Evolutionary conservation across 192 early-diverging fungal genomes (phyloP).

Genomic region (Coemansia biformis): DNA sequence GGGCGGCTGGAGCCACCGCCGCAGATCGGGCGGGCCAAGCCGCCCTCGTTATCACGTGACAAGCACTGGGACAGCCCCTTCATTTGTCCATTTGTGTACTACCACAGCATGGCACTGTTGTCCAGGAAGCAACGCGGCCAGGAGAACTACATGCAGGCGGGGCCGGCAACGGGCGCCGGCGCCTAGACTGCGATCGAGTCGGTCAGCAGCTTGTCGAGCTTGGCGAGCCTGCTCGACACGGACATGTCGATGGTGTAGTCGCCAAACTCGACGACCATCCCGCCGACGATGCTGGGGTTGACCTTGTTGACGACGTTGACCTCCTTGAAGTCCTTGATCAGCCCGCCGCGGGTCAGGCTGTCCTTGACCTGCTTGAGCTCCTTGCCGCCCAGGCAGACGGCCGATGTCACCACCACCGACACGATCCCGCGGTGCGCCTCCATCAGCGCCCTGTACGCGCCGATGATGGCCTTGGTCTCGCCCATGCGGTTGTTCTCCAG

Average conservation of each 20-base stretch:
- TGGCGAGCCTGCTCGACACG: conserved; percentile 87
- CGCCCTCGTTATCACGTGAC: too few relatives aligned
- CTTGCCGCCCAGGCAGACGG: conserved; percentile 69
- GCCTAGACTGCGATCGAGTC: conserved; percentile 48
- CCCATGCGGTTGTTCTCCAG: conserved; percentile 92
- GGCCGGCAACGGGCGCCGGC: too few relatives aligned
- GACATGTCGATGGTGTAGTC: conserved; percentile 99
- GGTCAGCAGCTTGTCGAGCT: conserved; percentile 89
- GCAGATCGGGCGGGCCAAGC: too few relatives aligned
- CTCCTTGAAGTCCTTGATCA: conserved; percentile 76
- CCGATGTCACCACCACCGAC: conserved; percentile 81
- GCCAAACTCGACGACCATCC: conserved; percentile 94
- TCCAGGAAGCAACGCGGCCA: too few relatives aligned
- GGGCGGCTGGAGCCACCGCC: too few relatives aligned
- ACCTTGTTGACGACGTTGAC: conserved; percentile 69
- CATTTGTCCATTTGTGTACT: too few relatives aligned
- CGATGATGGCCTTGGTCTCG: conserved; percentile 76
- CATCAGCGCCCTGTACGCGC: conserved; percentile 78
- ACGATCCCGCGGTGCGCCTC: conserved; percentile 84
- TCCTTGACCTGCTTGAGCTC: conserved; percentile 67
- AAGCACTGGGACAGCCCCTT: too few relatives aligned
- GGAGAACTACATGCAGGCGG: too few relatives aligned
- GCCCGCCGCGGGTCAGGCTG: conserved; percentile 72
- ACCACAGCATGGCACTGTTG: too few relatives aligned
- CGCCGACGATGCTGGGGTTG: conserved; percentile 89